Evolutionary conservation across 768 basidiomycete genomes (phyloP), one percentile per base, ranked within the genome.

Genomic region (Tylopilus sp.): DNA sequence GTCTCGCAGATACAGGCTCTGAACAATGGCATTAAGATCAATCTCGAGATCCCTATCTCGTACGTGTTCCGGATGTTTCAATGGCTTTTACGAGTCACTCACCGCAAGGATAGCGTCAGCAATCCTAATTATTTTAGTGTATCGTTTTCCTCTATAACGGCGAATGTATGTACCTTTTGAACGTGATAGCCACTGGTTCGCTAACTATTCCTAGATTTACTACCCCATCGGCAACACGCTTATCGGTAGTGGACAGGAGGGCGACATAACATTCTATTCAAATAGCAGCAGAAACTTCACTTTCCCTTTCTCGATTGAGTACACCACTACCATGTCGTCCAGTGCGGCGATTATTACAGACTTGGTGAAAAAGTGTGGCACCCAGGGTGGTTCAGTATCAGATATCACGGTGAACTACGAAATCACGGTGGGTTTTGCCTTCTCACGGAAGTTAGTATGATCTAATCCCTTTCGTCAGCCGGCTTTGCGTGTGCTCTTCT

Each of bases 91-190:
- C 53, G 5, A 31, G 43, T 22, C 40, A 40, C 56, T 55, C n/a
- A 60, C 35, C 28, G 9, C 39, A 50, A 49, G 6, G 25, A 49
- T 57, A 92, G 89, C 25, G 86, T 91, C 48, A 72, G 72, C 62
- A 93, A 93, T 60, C 91, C 90, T 25, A 92, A 92, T 65, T 90
- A 81, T 69, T 90, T 93, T 63, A 68, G 77, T 9, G 84, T 87
- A 10, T 75, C 75, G 18, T 77, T 93, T 66, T 77, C 78, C 47
- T 77, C 78, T 50, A 79, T 93, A 56, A 73, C 78, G 40, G 85
- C 83, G 4, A 68, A 84, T 36, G 86, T 86, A 66, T 47, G 65
- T 39, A 22, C 26, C 38, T 33, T 17, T 20, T 18, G 7, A 68
- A 54, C 10, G 0, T 18, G 43, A 8, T 22, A 9, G 36, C 2